Base-by-base conservation (phyloP, 805 yeast species). In the Candida hungchunana region DNA sequence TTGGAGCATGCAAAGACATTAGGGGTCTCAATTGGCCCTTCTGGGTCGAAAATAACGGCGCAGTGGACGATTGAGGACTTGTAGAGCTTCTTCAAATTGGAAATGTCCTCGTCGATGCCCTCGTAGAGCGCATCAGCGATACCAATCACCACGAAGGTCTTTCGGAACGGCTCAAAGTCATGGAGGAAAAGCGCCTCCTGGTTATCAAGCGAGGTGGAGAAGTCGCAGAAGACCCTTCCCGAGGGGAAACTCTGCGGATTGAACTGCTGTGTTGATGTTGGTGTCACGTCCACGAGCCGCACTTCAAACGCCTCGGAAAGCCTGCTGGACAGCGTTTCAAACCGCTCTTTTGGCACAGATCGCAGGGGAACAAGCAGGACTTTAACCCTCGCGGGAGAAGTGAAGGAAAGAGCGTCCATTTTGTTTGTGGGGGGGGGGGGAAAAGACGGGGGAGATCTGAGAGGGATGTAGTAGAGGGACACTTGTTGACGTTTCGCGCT, bases 91-190 rank as follows among this genome's bases (percentile, higher is more conserved):
- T 64, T 66, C 33, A 88, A 63, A n/a, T 58, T 53, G 1, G 44
- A 49, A 28, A 72, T 43, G 28, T 62, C 56, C 1, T 45, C 45
- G 3, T 48, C 48, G n/a, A 62, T 37, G 5, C 39, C 42, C 1
- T 35, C 31, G 17, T 29, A 31, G 7, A 6, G 15, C 12, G 27
- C 28, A 39, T 56, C 58, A 1, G 55, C 53, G 18, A 77, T 45
- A 4, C 78, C 82, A 29, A 77, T 55, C 5, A 80, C 77, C 7
- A 81, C 67, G 47, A 86, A 75, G 0, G 83, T 76, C 53, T 87
- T 86, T 34, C 97, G 63, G 59, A 74, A 87, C 1, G 96, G 95
- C 60, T 93, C 97, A 44, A 90, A 77, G 58, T 90, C 97, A 47
- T 82, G 85, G 27, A 90, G 63, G 35, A 82, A 79, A 6, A 79